Evolutionary conservation across 495 filamentous ascomycete species (phyloP).

Genomic region (Peziza echinospora): DNA sequence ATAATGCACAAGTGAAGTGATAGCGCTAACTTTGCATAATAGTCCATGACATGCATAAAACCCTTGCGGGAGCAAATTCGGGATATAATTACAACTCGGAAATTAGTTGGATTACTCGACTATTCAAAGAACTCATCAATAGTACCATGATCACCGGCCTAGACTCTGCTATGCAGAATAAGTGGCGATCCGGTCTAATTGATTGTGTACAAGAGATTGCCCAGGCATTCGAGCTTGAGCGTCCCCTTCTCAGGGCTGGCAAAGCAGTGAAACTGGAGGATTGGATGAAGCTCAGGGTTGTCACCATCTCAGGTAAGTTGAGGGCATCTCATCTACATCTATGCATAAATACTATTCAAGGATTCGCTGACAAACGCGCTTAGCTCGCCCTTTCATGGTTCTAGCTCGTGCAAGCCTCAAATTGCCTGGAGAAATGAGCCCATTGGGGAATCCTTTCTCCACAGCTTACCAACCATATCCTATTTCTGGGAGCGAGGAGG

Average conservation of each 20-base stretch:
- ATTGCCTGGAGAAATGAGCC: conserved; percentile 8
- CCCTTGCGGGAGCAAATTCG: background rate
- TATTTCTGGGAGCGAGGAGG: background rate
- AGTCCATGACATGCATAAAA: background rate
- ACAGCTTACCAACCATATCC: conserved; percentile 1
- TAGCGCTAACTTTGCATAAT: background rate
- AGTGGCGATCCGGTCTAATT: conserved; percentile 9
- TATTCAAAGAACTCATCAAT: background rate
- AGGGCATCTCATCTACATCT: background rate
- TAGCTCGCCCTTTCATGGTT: conserved; percentile 18
- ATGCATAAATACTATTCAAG: too few species aligned
- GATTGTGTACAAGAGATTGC: conserved; percentile 13
- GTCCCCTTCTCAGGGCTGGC: conserved; percentile 9
- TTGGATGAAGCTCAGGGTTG: conserved; percentile 17
- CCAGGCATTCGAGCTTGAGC: conserved; percentile 11
- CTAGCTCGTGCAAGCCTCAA: conserved; percentile 15
- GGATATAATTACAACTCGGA: background rate
- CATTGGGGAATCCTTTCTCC: conserved; percentile 12
- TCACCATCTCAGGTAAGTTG: conserved; percentile 17
- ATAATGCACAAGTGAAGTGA: background rate
- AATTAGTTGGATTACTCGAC: background rate
- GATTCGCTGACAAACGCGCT: background rate
- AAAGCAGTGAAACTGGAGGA: conserved; percentile 8
- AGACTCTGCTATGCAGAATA: background rate
- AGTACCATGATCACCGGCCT: background rate